These are phyloP conservation scores for Pseudotsuga menziesii DNA, from an alignment of 75 land plant species.

Conservation along the genomic window DNA sequence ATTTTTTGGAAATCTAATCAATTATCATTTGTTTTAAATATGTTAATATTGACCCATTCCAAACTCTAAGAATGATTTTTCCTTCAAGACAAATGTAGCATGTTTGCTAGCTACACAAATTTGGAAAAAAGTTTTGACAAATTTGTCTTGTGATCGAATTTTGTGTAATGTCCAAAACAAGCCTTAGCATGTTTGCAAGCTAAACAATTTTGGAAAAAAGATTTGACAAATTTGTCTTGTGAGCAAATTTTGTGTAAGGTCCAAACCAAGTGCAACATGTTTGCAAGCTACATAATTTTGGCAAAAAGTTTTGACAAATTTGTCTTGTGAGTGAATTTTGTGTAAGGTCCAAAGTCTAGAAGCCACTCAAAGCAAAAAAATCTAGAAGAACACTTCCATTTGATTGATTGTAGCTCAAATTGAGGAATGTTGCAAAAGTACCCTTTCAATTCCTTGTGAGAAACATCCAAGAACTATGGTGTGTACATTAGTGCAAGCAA, in stretches of 20 bases:
- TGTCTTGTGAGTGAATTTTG: slow-evolving; percentile 17
- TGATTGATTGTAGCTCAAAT: slow-evolving; percentile 16
- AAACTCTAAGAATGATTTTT: background rate
- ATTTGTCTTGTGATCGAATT: too few species aligned
- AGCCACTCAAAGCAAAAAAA: slow-evolving; percentile 14
- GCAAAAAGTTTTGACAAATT: slow-evolving; percentile 8
- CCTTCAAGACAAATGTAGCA: background rate
- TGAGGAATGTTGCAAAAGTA: slow-evolving; percentile 6
- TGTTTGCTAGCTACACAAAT: background rate
- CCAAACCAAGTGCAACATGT: too few species aligned
- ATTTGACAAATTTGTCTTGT: too few species aligned
- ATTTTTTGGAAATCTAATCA: background rate
- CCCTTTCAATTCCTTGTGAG: slow-evolving; percentile 14
- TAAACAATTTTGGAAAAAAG: background rate
- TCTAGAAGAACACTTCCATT: slow-evolving; percentile 19
- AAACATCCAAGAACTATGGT: slow-evolving; percentile 11
- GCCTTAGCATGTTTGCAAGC: background rate
- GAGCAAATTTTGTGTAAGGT: too few species aligned
- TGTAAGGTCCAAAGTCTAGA: slow-evolving; percentile 18
- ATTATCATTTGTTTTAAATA: slow-evolving; percentile 18
- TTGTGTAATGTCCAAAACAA: too few species aligned
- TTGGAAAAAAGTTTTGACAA: background rate
- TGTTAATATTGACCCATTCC: background rate
- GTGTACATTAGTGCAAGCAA: slow-evolving; percentile 4
- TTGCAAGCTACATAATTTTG: too few species aligned